Evolutionary conservation across 371 early-diverging fungal genomes (phyloP).

Genomic region (Mortierella sp.): DNA sequence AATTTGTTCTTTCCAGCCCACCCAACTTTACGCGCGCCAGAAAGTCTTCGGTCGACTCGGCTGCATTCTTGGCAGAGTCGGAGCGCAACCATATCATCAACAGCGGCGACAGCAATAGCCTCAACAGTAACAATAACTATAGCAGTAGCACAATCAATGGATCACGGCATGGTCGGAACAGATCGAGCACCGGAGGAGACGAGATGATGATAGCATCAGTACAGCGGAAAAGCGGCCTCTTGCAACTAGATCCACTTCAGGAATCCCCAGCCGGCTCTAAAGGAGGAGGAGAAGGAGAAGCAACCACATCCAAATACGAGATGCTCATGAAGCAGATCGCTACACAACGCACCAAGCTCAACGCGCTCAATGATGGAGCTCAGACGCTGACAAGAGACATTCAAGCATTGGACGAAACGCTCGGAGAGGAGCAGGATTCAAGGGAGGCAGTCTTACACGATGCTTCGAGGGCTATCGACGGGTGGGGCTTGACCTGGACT

Average conservation of each 20-base stretch:
- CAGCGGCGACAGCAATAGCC: background rate
- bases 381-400: constrained; percentile 20
- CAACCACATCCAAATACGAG: constrained; percentile 13
- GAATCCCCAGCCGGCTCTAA: background rate
- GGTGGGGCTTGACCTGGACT: constrained; percentile 34
- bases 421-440: constrained; percentile 29
- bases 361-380: constrained; percentile 20
- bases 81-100: background rate
- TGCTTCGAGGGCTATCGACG: constrained; percentile 19
- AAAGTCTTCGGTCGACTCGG: constrained; percentile 7
- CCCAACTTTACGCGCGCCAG: constrained; percentile 5
- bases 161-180: background rate
- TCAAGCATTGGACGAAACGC: constrained; percentile 16
- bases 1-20: constrained; percentile 20
- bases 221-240: background rate
- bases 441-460: background rate
- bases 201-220: background rate
- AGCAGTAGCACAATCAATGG: constrained; percentile 10
- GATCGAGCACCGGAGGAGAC: constrained; percentile 1
- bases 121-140: background rate
- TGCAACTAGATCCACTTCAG: background rate
- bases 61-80: background rate
- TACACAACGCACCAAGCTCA: constrained; percentile 23
- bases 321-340: constrained; percentile 34
- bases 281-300: background rate